phyloP scores from a whole-genome alignment of 169 alveolate genomes.

The Cryptosporidium ubiquitum region DNA sequence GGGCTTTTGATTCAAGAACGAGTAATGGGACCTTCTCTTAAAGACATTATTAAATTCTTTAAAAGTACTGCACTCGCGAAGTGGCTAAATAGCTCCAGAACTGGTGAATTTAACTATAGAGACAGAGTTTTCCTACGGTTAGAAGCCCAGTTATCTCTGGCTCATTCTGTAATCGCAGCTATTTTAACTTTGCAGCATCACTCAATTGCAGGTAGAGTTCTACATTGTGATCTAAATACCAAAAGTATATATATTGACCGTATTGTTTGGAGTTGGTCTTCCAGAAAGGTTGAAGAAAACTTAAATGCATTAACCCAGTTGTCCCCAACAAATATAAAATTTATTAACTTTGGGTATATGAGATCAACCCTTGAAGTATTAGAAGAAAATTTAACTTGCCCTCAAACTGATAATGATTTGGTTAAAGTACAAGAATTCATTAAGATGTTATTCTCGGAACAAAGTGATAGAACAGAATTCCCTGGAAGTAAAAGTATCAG shows the following conservation, averaged over 20 bases:
- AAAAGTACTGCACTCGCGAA: conserved; percentile 33
- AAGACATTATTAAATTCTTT: conserved; percentile 42
- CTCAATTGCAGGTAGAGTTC: conserved; percentile 62
- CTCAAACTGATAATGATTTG: conserved; percentile 56
- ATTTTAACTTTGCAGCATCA: conserved; percentile 60
- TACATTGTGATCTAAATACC: conserved; percentile 53
- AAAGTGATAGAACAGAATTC: conserved; percentile 44
- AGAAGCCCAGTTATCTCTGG: conserved; percentile 52
- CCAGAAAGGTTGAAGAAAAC: conserved; percentile 30
- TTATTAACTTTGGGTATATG: conserved; percentile 57
- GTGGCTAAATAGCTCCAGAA: conserved; percentile 16
- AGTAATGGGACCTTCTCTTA: conserved; percentile 50
- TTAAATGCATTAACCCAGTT: conserved; percentile 20
- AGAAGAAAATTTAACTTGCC: conserved; percentile 24
- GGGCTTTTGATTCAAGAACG: conserved; percentile 49
- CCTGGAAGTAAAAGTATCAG: conserved; percentile 43
- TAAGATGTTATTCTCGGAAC: conserved; percentile 37
- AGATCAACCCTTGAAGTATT: conserved; percentile 38
- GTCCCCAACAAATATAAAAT: conserved; percentile 52
- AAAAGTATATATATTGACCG: conserved; percentile 66
- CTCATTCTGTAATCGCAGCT: conserved; percentile 45
- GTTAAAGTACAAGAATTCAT: conserved; percentile 33
- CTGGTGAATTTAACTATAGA: not conserved
- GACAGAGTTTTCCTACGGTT: conserved; percentile 24
- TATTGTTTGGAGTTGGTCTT: conserved; percentile 64